Percentiles rank a stretch among this genome's conserved stretches.
These are phyloP conservation scores for Colletotrichum lindemuthianum DNA, from an alignment of 2,329 filamentous ascomycete genomes.

Conservation along the genomic window DNA sequence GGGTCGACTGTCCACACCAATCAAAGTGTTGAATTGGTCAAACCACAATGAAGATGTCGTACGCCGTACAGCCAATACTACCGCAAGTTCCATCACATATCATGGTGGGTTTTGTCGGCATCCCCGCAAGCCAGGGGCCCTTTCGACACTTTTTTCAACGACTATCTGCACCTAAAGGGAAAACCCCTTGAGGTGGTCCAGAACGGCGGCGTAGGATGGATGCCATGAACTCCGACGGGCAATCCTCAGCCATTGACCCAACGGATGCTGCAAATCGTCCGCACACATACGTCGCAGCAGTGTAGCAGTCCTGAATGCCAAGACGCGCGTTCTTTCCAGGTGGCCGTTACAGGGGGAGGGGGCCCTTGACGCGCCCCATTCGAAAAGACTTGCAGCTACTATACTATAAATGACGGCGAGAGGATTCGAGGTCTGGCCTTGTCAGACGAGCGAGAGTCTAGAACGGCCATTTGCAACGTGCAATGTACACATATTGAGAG, in stretches of 20 bases:
- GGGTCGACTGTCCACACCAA: too few species aligned
- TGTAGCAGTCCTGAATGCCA: neutral
- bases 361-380: neutral
- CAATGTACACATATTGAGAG: neutral
- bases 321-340: slow-evolving; percentile 19
- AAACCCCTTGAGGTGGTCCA: neutral
- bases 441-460: neutral
- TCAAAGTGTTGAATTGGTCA: too few species aligned
- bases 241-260: too few species aligned
- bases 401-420: neutral
- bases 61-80: too few species aligned
- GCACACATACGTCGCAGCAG: too few species aligned
- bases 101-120: too few species aligned
- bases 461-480: too few species aligned
- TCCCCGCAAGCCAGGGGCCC: neutral
- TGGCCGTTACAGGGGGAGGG: slow-evolving; percentile 1
- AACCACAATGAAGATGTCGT: too few species aligned
- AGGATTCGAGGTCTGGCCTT: neutral
- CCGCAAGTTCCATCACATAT: too few species aligned
- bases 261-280: too few species aligned
- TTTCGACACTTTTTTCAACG: neutral
- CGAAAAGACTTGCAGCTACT: neutral
- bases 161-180: too few species aligned
- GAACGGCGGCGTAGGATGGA: slow-evolving; percentile 17
- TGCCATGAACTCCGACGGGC: slow-evolving; percentile 9